A percentile compares a stretch with the other conserved stretches of the same genome.
These are phyloP conservation scores for Beauveria caledonica DNA, from an alignment of 2,329 filamentous ascomycete species.

Conservation along the genomic window DNA sequence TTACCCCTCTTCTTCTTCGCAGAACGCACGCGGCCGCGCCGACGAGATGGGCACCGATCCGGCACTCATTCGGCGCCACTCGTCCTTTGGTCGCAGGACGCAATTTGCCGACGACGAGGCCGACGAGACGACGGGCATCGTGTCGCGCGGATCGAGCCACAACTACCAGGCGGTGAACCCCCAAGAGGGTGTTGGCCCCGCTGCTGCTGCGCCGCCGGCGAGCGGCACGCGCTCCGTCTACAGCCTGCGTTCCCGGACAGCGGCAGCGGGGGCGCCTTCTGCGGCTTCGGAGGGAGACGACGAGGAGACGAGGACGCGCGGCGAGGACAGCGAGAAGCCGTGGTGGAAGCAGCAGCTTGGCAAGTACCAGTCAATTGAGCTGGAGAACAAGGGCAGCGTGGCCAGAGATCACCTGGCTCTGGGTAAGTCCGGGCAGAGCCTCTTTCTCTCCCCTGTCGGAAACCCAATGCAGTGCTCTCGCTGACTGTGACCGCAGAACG, in stretches of 20 bases:
- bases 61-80: constrained; percentile 9
- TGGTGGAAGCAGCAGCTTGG: constrained; percentile 46
- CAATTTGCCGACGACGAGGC: constrained; percentile 16
- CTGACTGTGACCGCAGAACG: constrained; percentile 46
- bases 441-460: not conserved
- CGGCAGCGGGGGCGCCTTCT: constrained; percentile 15
- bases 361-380: constrained; percentile 55
- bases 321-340: constrained; percentile 18
- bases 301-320: constrained; percentile 14
- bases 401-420: constrained; percentile 75
- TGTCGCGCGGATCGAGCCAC: constrained; percentile 25
- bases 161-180: constrained; percentile 33
- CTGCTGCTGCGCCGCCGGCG: not conserved
- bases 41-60: constrained; percentile 28
- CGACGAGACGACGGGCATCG: constrained; percentile 36
- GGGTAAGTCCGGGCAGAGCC: constrained; percentile 41
- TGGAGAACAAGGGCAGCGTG: constrained; percentile 81
- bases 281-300: constrained; percentile 16
- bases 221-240: constrained; percentile 14
- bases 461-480: not conserved
- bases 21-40: constrained; percentile 37
- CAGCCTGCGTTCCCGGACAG: constrained; percentile 5
- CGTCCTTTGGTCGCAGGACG: constrained; percentile 13
- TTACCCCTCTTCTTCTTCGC: not conserved
- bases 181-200: not conserved